Percentiles rank a stretch among this genome's conserved stretches.
Conservation (phyloP, 495 filamentous ascomycete species). For the Aspergillus sclerotioniger region DNA sequence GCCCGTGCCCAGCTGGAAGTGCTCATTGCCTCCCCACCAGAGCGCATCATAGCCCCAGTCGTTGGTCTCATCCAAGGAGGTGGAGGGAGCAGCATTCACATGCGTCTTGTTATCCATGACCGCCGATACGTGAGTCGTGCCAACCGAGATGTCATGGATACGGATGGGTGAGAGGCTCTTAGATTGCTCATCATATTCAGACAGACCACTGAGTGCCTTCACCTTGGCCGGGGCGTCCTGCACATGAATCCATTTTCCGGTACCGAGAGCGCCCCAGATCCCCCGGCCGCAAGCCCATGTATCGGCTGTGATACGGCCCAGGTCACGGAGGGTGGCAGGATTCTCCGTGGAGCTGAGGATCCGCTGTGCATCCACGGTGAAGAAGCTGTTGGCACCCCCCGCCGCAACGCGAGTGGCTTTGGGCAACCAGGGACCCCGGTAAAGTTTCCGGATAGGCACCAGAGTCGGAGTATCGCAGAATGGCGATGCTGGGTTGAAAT, state of each 20-base stretch:
- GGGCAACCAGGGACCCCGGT: slow-evolving; percentile 57
- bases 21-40: slow-evolving; percentile 94
- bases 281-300: slow-evolving; percentile 85
- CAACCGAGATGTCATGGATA: slow-evolving; percentile 65
- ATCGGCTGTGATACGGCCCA: slow-evolving; percentile 63
- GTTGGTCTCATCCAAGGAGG: slow-evolving; percentile 48
- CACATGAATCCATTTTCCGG: slow-evolving; percentile 85
- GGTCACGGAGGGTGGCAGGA: slow-evolving; percentile 33
- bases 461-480: slow-evolving; percentile 66
- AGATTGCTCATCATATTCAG: slow-evolving; percentile 76
- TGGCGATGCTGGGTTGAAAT: slow-evolving; percentile 57
- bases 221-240: slow-evolving; percentile 78
- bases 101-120: slow-evolving; percentile 76
- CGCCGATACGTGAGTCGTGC: slow-evolving; percentile 75
- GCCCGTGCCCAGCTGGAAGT: slow-evolving; percentile 88
- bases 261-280: slow-evolving; percentile 79
- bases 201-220: slow-evolving; percentile 75
- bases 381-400: slow-evolving; percentile 81
- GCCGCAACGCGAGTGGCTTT: slow-evolving; percentile 73
- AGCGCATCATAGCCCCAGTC: slow-evolving; percentile 82
- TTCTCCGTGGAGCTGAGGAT: slow-evolving; percentile 48
- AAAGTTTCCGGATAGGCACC: slow-evolving; percentile 67
- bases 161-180: slow-evolving; percentile 73
- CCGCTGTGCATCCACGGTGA: slow-evolving; percentile 74
- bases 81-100: slow-evolving; percentile 47